These are phyloP conservation scores for Aspergillus persii DNA, from an alignment of 2,329 filamentous ascomycete species.

Conservation along the genomic window DNA sequence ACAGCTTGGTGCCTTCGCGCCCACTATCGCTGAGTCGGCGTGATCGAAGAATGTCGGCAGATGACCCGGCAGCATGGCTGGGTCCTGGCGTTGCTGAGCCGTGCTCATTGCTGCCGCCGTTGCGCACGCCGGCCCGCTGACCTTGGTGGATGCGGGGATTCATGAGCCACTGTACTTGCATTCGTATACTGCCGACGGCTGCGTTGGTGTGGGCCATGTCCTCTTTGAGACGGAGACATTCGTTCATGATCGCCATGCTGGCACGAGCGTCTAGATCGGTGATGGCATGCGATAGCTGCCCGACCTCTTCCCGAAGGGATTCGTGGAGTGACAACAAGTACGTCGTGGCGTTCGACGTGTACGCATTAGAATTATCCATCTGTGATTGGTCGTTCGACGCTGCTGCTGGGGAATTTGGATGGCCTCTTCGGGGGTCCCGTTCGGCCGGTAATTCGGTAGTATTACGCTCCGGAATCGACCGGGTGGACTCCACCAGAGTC, in stretches of 20 bases:
- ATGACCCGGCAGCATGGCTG: slow-evolving; percentile 22
- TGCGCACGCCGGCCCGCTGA: slow-evolving; percentile 26
- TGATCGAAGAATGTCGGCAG: slow-evolving; percentile 25
- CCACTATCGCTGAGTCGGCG: slow-evolving; percentile 41
- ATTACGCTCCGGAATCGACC: slow-evolving; percentile 10
- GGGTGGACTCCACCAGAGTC: slow-evolving; percentile 34
- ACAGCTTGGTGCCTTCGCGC: slow-evolving; percentile 42
- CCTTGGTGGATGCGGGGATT: slow-evolving; percentile 53
- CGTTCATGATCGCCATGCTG: slow-evolving; percentile 63
- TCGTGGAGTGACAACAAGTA: slow-evolving; percentile 62
- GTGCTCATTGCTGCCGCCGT: slow-evolving; percentile 12
- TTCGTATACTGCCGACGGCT: slow-evolving; percentile 56
- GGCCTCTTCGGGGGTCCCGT: slow-evolving; percentile 6
- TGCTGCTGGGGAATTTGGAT: not conserved
- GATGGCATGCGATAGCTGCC: slow-evolving; percentile 53
- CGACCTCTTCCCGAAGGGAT: slow-evolving; percentile 58
- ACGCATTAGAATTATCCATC: slow-evolving; percentile 24
- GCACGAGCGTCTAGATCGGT: slow-evolving; percentile 60
- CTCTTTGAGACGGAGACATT: slow-evolving; percentile 60
- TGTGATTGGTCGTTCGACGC: slow-evolving; percentile 16
- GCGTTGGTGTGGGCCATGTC: slow-evolving; percentile 62
- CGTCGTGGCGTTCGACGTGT: slow-evolving; percentile 45
- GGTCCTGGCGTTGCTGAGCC: slow-evolving; percentile 26
- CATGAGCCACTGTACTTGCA: slow-evolving; percentile 64
- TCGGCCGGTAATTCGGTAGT: slow-evolving; percentile 12